Base-by-base conservation (phyloP, 2,329 filamentous ascomycete species). In the Lachnellula subtilissima region DNA sequence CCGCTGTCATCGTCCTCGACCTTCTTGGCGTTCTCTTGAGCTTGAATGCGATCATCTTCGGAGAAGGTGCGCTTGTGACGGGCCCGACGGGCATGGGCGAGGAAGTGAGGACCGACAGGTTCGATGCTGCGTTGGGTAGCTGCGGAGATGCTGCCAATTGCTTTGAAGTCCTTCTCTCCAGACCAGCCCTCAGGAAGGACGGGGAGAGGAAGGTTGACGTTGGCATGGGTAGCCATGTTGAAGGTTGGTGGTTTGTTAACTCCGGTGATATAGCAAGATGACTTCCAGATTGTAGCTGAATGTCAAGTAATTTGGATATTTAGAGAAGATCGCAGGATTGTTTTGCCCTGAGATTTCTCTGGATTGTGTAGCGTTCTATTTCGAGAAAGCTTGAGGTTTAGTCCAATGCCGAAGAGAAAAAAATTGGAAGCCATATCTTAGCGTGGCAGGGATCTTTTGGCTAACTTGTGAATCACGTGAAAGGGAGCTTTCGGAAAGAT, bases 51-150 rank as follows among this genome's bases (percentile, higher is more conserved):
- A 74, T 99, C 94, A 76, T 99, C 94, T 77, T 99, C 93, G 69
- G 90, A 96, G 77, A 99, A 99, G 51, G 94, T 99, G 70, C 94
- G 91, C 80, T 96, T 91, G 77, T 97, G 92, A 63, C 92, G 88
- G 76, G 91, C 90, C 75, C 94, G 89, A 71, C 94, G 92, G 68
- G 94, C 94, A 75, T 97, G 92, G 65, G 94, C 94, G 64, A 99
- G 86, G 81, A 97, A 99, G 79, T 97, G 91, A 75, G 94, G 93
- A 66, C 94, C 94, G 65, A 97, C 90, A 53, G 94, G 92, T 80
- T 97, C 94, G 69, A 99, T 86, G 72, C 88, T 93, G 71, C 94
- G 87, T 78, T 92, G 86, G 50, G 85, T 88, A 40, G 91, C 85
- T 62, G 82, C 76, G 61, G 89, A 92, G 61, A 97, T 80, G 66